Conservation (phyloP, 768 basidiomycete genomes). For the Termitomyces sp. region DNA sequence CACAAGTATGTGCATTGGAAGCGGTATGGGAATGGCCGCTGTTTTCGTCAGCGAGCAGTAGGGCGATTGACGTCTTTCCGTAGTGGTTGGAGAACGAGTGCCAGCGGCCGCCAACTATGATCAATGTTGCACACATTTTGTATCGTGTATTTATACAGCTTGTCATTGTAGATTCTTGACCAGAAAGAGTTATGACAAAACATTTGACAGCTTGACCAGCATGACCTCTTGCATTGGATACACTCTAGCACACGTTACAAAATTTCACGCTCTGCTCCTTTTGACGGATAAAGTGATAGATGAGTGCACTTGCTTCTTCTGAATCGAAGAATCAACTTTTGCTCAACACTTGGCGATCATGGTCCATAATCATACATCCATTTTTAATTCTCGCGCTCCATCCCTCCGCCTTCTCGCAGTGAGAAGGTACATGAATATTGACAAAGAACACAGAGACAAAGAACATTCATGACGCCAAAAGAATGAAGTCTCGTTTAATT, state of each 20-base stretch:
- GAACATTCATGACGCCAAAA: background rate
- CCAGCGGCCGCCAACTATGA: background rate
- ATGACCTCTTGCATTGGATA: too few relatives aligned
- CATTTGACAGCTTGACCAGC: too few relatives aligned
- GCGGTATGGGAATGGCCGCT: conserved; percentile 89
- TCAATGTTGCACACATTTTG: background rate
- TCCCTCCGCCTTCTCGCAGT: background rate
- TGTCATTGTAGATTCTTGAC: background rate
- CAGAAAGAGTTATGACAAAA: too few relatives aligned
- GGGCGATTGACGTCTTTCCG: background rate
- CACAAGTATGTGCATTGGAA: conserved; percentile 90
- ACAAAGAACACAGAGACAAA: background rate
- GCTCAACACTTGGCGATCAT: background rate
- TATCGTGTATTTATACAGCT: background rate
- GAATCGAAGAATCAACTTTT: background rate
- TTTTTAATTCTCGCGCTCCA: background rate
- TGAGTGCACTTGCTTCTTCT: background rate
- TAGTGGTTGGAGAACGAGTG: background rate
- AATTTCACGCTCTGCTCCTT: background rate
- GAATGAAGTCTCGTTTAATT: background rate
- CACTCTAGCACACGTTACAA: background rate
- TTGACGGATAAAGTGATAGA: background rate
- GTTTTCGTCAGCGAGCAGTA: conserved; percentile 84
- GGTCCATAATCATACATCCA: background rate
- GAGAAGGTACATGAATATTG: background rate